phyloP scores from a whole-genome alignment of 495 filamentous ascomycete species.

The Aspergillus indologenus region DNA sequence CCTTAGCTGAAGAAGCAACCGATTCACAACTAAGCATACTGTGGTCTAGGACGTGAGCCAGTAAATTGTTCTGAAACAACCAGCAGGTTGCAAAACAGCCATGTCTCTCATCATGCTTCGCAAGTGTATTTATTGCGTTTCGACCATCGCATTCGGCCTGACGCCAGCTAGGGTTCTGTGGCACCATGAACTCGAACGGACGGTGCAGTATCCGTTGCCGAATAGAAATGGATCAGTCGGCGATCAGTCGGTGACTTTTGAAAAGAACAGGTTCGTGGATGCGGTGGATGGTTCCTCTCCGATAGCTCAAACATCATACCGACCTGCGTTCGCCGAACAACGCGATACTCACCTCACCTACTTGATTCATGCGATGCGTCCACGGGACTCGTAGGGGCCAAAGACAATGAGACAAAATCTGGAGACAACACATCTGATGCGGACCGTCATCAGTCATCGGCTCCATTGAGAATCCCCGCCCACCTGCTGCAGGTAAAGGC shows the following conservation, averaged over 20 bases:
- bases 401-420: too few species aligned
- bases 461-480: constrained; percentile 4
- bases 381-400: not conserved
- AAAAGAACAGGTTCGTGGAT: not conserved
- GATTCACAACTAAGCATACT: not conserved
- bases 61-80: not conserved
- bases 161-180: not conserved
- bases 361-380: too few species aligned
- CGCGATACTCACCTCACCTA: too few species aligned
- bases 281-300: not conserved
- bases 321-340: not conserved
- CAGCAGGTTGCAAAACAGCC: not conserved
- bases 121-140: not conserved
- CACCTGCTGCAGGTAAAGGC: not conserved
- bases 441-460: not conserved
- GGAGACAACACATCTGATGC: not conserved
- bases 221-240: not conserved
- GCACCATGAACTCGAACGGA: not conserved
- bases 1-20: not conserved
- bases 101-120: not conserved
- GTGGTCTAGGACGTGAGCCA: not conserved
- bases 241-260: not conserved
- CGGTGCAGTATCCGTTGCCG: not conserved
- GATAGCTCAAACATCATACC: not conserved
- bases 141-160: not conserved